A percentile compares a stretch with the other conserved stretches of the same genome.
phyloP scores from a whole-genome alignment of 2,329 filamentous ascomycete species.

The Pseudopithomyces maydicus region DNA sequence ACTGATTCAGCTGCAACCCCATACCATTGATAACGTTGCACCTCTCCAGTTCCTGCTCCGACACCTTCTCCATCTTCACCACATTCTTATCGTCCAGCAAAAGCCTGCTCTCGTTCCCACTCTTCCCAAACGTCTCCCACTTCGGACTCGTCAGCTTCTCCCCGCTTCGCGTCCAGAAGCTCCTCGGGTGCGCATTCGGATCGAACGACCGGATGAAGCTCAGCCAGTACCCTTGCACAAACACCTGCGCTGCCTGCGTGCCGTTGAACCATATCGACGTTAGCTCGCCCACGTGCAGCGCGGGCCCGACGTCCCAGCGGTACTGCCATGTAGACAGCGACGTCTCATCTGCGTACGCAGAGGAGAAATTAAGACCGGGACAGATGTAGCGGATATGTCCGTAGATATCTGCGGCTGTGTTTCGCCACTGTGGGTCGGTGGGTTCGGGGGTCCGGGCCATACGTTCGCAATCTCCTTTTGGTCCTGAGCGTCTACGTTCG shows the following conservation, averaged over 20 bases:
- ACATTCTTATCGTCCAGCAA: conserved; percentile 32
- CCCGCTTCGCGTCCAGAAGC: conserved; percentile 22
- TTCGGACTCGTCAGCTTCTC: conserved; percentile 24
- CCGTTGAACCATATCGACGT: conserved; percentile 47
- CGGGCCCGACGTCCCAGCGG: conserved; percentile 53
- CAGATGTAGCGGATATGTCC: conserved; percentile 59
- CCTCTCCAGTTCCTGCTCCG: conserved; percentile 22
- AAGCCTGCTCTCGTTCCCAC: conserved; percentile 25
- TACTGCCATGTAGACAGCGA: conserved; percentile 51
- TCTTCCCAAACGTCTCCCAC: conserved; percentile 31
- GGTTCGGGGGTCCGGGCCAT: conserved; percentile 37
- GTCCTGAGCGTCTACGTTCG: conserved; percentile 35
- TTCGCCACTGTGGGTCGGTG: conserved; percentile 30
- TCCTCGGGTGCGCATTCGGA: conserved; percentile 46
- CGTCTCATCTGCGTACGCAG: conserved; percentile 34
- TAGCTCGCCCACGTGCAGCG: conserved; percentile 45
- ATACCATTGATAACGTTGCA: conserved; percentile 32
- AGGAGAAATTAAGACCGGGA: conserved; percentile 50
- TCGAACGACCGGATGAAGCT: conserved; percentile 49
- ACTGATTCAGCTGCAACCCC: conserved; percentile 38
- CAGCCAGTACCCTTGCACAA: conserved; percentile 50
- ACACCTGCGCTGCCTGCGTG: conserved; percentile 30
- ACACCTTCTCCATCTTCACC: conserved; percentile 37
- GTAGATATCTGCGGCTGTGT: conserved; percentile 47
- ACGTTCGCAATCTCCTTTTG: conserved; percentile 31